These are phyloP conservation scores for Agaricales sp. DNA, from an alignment of 1,284 basidiomycete species.

Conservation along the genomic window DNA sequence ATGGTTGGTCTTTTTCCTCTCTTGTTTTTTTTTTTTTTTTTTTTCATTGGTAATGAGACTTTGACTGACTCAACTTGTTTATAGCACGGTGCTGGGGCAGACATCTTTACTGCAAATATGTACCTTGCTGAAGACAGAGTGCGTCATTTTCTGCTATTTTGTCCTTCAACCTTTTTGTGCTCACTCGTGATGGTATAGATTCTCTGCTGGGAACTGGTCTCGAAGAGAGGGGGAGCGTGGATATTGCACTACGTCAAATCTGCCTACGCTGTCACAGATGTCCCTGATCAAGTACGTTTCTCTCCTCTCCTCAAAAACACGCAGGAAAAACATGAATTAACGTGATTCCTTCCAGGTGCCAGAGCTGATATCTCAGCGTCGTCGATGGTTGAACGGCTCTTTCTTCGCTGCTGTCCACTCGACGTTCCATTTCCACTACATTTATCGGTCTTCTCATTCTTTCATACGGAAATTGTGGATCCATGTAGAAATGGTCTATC, in stretches of 20 bases:
- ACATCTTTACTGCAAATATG: conserved; percentile 93
- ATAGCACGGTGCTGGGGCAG: conserved; percentile 74
- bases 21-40: conserved; percentile 1
- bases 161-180: conserved; percentile 6
- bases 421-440: conserved; percentile 84
- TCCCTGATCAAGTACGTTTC: conserved; percentile 66
- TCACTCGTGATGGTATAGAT: conserved; percentile 37
- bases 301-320: background rate
- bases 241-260: conserved; percentile 91
- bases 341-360: conserved; percentile 40
- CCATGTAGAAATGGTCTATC: conserved; percentile 90
- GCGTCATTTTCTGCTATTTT: conserved; percentile 16
- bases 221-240: conserved; percentile 81
- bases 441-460: conserved; percentile 83
- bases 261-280: conserved; percentile 87
- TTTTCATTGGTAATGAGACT: too few relatives aligned
- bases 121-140: conserved; percentile 87
- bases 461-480: conserved; percentile 88
- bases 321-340: background rate
- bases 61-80: too few relatives aligned
- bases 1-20: conserved; percentile 36
- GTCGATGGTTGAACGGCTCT: conserved; percentile 94
- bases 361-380: conserved; percentile 85
- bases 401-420: conserved; percentile 94
- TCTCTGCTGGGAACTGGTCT: conserved; percentile 90